Base-by-base conservation (phyloP, 1,284 basidiomycete genomes). In the Sphagnurus paluster region DNA sequence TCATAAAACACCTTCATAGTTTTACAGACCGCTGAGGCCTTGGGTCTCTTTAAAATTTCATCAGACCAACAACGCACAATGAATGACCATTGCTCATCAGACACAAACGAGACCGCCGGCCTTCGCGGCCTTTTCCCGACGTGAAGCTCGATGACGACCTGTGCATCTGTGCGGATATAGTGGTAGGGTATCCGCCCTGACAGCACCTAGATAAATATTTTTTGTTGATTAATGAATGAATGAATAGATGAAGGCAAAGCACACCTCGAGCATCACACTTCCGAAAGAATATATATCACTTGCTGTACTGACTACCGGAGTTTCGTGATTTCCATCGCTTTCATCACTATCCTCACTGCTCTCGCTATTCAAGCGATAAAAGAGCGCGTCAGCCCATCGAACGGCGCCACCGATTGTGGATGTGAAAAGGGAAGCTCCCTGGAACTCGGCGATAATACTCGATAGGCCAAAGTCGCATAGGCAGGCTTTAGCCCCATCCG, bases 401-500 rank as follows among this genome's bases (percentile, higher is more conserved):
- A 71, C 63, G 13, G 68, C 66, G 10, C 70, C 71, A 11, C 66
- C 65, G 24, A 70, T 63, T 36, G 48, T 64, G 24, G 55, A 64
- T 46, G 57, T 60, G 39, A 54, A 56, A 40, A 50, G 60, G 17
- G 56, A 54, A 45, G 46, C 50, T 17, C 58, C 56, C 19, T 64
- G 59, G 25, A 65, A 61, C 39, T 69, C 67, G n/a, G 59, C 58
- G 10, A 67, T 56, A 39, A 70, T 63, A 25, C 54, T 66, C 9
- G 69, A 72, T n/a, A 76, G 56, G 8, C 72, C 71, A 51, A 73
- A 73, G 47, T 74, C 72, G 44, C 65, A 66, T 7, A 74, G 55
- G 20, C 59, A 61, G 4, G 64, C 69, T 28, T 60, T 59, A 11
- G 62, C 60, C 29, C 69, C 54, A 45, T 65, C 62, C 42, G 67